Evolutionary conservation across 2,329 filamentous ascomycete genomes (phyloP), one percentile per base, ranked within the genome.

Genomic region (Fusarium nelsonii): DNA sequence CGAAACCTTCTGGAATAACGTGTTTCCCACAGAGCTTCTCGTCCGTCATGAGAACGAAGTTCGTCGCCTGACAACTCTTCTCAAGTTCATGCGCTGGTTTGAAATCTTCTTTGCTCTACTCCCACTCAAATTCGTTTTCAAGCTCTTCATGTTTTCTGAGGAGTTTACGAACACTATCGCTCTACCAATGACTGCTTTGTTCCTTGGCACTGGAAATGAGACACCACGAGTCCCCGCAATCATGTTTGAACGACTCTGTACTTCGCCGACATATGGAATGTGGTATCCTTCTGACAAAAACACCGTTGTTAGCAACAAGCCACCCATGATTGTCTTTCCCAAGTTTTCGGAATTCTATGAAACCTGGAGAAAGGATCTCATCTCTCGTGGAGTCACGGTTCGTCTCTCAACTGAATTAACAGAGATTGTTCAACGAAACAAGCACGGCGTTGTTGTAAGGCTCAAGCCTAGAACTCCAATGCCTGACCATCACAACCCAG

Each of bases 31-130:
- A 0, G 36, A 68, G 0, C 45, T 68, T 2, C 14, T 68, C 0
- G 64, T 64, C 0, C 64, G 64, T 0, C 65, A 68, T 7, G 10
- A 68, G 20, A 68, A 64, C 8, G 65, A 68, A 43, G 64, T 68
- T 0, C 59, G 65, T 3, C 58, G 65, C 1, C 1, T 68, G 33
- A 68, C 65, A 1, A 60, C 50, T 3, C 28, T 68, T 15, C 65
- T 68, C 40, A 68, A 68, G n/a, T 39, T 68, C 1, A 68, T 68
- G 64, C 65, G 65, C 8, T 68, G 65, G 65, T 68, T 68, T 0
- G 65, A 68, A 20, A 48, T 68, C 1, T 68, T 68, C 40, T 68
- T 68, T 18, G 65, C 64, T 1, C 4, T 68, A 1, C 36, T 68
- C 0, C 65, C 65, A 0, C 18, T 68, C 0, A 65, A 18, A 7